Base-by-base conservation (phyloP, 176 grass and related monocot species). In the Zizania latifolia region DNA sequence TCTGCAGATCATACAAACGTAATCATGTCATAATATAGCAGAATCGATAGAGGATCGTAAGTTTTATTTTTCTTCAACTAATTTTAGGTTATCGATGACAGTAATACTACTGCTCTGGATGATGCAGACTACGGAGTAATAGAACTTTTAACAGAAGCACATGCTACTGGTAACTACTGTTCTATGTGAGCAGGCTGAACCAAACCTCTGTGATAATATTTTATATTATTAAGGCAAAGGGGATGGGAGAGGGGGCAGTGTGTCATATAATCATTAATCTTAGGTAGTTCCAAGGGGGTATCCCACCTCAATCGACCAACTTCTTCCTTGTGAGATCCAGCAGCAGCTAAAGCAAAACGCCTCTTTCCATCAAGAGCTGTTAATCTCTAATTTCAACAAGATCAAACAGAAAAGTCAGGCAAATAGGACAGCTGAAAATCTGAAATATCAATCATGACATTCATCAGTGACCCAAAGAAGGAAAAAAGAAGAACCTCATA, bases 291-390 rank as follows among this genome's bases (percentile, higher is more conserved):
- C 15, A 62, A 26, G 16, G 50, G 48, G 24, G 10, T 65, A 63
- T 35, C 45, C 53, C 38, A 99, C 95, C 92, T 99, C 66, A 99
- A 81, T 74, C 89, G 78, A 67, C 87, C 96, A 88, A 99, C 96
- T 84, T 99, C 96, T 88, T 99, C 92, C 85, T 95, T 99, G 51
- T 99, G 96, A 88, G 96, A 99, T 70, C 57, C 68, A 84, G 96
- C 96, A 74, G 92, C 82, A 72, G 96, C 96, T 92, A 99, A 79
- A 85, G 88, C 96, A 88, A 99, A 99, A 86, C 96, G 91, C 50
- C 92, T 86, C 85, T 99, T 99, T 68, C 96, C 96, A 92, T 99
- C 96, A 73, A 99, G 79, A 71, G 92, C 89, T 75, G 96, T 82
- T 90, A 99, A 63, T 65, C 86, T 95, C 96, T 99, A 86, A 79